Base-by-base conservation (phyloP, 495 filamentous ascomycete species). In the Lineolata rhizophorae region DNA sequence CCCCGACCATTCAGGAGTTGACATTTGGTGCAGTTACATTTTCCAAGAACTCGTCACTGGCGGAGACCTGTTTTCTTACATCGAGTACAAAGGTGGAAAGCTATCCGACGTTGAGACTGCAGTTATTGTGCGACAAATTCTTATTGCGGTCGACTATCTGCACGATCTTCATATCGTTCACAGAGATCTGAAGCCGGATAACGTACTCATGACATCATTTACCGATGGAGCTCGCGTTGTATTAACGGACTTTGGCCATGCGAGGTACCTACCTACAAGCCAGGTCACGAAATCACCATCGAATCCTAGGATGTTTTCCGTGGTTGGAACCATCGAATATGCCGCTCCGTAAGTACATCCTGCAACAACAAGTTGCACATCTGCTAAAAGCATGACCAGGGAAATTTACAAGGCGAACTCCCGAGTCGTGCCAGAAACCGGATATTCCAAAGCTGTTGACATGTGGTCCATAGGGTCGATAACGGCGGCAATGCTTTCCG, bases 231-330 rank as follows among this genome's bases (percentile, higher is more conserved):
- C 46, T 1, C 42, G 79, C 17, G 54, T 83, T 13, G 61, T 83
- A 1, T 53, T 87, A 15, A 72, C 72, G 0, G 79, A 87, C 42
- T 76, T 87, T 48, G 79, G 79, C 5, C 60, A 64, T 31, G 67
- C 72, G 4, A 65, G 52, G 20, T 50, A 54, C 11, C 34, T 61
- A 5, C n/a, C 44, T 29, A 28, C 17, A 14, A 15, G 21, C 20
- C 11, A 15, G 27, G 33, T 34, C 4, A 24, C 29, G 41, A 3
- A 33, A 26, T 11, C 6, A 5, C 17, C 9, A 5, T 2, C 10
- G n/a, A 9, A 6, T 13, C 27, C 6, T 11, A 60, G 75, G 10
- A 69, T 78, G 65, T 56, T 53, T 20, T 71, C 71, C 0, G 28
- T 55, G 11, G 57, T 76, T 5, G 79, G 79, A 1, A 84, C 79